Evolutionary conservation across 2,329 filamentous ascomycete species (phyloP).

Genomic region (Karstenula rhodostoma): DNA sequence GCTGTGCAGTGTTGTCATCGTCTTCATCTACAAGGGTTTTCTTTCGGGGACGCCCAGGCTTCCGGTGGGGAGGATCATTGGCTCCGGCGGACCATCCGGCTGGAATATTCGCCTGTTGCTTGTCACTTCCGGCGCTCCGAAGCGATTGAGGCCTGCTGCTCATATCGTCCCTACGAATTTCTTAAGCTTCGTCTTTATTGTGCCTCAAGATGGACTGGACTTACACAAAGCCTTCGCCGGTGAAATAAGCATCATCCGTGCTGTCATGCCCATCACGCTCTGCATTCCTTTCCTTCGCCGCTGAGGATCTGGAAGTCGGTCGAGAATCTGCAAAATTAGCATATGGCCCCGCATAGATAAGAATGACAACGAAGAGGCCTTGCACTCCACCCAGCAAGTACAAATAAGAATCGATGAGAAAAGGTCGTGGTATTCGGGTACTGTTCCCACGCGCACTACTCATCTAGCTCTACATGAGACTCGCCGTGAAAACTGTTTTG

Average conservation of each 20-base stretch:
- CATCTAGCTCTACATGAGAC: background rate
- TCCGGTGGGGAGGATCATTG: background rate
- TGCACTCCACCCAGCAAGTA: background rate
- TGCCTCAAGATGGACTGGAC: background rate
- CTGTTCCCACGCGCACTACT: background rate
- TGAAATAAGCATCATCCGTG: background rate
- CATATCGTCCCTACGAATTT: background rate
- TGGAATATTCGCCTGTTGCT: background rate
- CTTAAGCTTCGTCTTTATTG: background rate
- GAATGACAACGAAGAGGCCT: background rate
- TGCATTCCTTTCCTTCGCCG: background rate
- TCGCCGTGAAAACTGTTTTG: background rate
- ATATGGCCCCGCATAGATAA: background rate
- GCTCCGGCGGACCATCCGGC: background rate
- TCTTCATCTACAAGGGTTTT: background rate
- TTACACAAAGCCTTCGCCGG: background rate
- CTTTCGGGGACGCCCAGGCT: background rate
- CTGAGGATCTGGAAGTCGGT: background rate
- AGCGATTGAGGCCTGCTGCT: background rate
- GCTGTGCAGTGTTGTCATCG: background rate
- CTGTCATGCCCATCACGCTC: background rate
- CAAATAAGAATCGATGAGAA: background rate
- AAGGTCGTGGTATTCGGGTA: background rate
- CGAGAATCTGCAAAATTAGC: background rate
- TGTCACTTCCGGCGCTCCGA: background rate